Evolutionary conservation across 805 yeast species (phyloP), one percentile per base, ranked within the genome.

Genomic region (Zygoascus ofunaensis): DNA sequence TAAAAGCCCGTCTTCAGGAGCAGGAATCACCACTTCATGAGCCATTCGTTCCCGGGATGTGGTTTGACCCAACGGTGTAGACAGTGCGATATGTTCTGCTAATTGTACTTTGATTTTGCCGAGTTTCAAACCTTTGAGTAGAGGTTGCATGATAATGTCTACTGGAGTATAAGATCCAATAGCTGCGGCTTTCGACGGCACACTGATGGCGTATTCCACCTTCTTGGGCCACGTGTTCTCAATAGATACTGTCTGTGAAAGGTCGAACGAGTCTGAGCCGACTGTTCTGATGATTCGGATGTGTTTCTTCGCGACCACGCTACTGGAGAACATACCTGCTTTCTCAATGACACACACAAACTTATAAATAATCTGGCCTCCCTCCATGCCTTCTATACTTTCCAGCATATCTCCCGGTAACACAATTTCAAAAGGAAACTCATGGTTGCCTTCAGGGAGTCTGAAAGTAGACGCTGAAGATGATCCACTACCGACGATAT

Each of bases 141-240:
- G 65, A 0, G 98, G 97, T 1, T 82, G 82, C 53, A 90, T 59
- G 50, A 77, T 69, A 53, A 90, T 70, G 52, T 78, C 74, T 4
- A 90, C 72, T 1, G 86, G 83, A 4, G 82, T 69, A 0, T 76
- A 66, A 0, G 95, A 79, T 1, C 98, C 98, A 36, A 92, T 80
- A 0, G 97, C 94, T 20, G 87, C 74, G 0, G 97, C 95, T 56
- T 85, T 81, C 21, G 86, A 72, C 0, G 97, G 97, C 4, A 85
- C 79, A 43, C 85, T 82, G 47, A 92, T 77, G 2, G 87, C 75
- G 61, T 90, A 90, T 57, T 90, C 97, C 26, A 90, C 86, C 59
- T 92, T 92, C 38, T 79, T 69, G 2, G 97, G 97, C 97, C 97
- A 90, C 1, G 89, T 80, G 60, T 90, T 90, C 58, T 87, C 95